A percentile compares a stretch with the other conserved stretches of the same genome.
These are phyloP conservation scores for Calonectria pauciramosa DNA, from an alignment of 2,329 filamentous ascomycete genomes.

Conservation along the genomic window DNA sequence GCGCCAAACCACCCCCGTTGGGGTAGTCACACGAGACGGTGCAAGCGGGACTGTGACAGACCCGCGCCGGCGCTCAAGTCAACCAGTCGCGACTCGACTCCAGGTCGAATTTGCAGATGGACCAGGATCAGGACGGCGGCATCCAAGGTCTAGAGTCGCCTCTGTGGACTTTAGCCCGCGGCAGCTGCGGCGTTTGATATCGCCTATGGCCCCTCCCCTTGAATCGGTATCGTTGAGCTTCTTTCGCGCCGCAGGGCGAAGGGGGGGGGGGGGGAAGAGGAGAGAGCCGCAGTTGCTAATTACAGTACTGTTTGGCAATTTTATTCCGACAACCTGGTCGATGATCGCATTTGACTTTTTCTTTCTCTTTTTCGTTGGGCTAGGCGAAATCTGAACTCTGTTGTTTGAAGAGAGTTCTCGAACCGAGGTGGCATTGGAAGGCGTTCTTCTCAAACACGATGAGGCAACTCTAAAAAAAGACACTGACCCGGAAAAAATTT, in stretches of 20 bases:
- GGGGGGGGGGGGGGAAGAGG: not conserved
- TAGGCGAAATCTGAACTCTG: not conserved
- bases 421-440: constrained; percentile 1
- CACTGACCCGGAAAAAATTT: not conserved
- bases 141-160: not conserved
- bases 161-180: not conserved
- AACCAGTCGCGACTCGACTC: constrained; percentile 14
- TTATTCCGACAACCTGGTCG: not conserved
- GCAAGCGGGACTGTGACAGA: not conserved
- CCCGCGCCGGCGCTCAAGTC: constrained; percentile 17
- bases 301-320: not conserved
- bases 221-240: not conserved
- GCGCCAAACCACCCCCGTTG: constrained; percentile 17
- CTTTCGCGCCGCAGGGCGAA: not conserved
- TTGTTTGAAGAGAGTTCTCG: not conserved
- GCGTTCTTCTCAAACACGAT: constrained; percentile 6
- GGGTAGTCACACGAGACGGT: constrained; percentile 20
- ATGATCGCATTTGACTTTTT: not conserved
- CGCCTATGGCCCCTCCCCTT: not conserved
- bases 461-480: constrained; percentile 11
- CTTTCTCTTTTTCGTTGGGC: not conserved
- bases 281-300: not conserved
- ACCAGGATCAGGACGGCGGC: constrained; percentile 13
- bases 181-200: constrained; percentile 13
- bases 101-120: not conserved